Percentiles rank a stretch among this genome's conserved stretches.
phyloP scores from a whole-genome alignment of 1,284 basidiomycete species.

The Bjerkandera adusta region DNA sequence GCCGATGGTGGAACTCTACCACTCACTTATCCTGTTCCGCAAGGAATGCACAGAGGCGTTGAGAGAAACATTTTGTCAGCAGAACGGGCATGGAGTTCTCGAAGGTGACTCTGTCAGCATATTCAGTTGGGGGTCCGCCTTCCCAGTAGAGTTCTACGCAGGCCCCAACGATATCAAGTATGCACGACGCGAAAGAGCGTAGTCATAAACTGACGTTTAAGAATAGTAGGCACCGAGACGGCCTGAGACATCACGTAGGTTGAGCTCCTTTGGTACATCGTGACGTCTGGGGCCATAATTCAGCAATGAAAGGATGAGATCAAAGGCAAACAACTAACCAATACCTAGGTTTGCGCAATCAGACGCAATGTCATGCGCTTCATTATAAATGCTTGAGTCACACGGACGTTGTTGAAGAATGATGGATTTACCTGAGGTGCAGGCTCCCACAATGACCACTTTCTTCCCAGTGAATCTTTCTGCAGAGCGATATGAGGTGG shows the following conservation, averaged over 20 bases:
- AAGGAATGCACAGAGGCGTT: too few species aligned
- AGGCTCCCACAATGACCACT: conserved; percentile 59
- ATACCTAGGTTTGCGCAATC: conserved; percentile 39
- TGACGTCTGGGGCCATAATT: conserved; percentile 38
- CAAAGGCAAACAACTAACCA: conserved; percentile 24
- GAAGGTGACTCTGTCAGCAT: conserved; percentile 46
- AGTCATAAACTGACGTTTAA: conserved; percentile 32
- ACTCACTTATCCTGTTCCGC: conserved; percentile 35
- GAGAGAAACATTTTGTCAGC: too few species aligned
- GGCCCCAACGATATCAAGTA: not conserved
- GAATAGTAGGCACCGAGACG: conserved; percentile 38
- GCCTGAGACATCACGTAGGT: conserved; percentile 60
- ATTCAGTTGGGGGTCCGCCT: conserved; percentile 42
- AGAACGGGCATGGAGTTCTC: conserved; percentile 49
- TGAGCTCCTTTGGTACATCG: conserved; percentile 61
- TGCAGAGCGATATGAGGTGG: conserved; percentile 48
- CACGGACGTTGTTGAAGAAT: too few species aligned
- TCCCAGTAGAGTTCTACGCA: conserved; percentile 56
- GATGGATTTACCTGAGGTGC: conserved; percentile 47
- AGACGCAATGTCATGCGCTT: conserved; percentile 35
- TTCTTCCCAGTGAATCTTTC: conserved; percentile 57
- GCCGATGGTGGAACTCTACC: not conserved
- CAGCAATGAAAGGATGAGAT: not conserved
- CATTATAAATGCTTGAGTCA: too few species aligned
- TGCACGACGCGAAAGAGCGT: not conserved